These are phyloP conservation scores for Euphorbia lathyris DNA, from an alignment of 345 rosid species.

Conservation along the genomic window DNA sequence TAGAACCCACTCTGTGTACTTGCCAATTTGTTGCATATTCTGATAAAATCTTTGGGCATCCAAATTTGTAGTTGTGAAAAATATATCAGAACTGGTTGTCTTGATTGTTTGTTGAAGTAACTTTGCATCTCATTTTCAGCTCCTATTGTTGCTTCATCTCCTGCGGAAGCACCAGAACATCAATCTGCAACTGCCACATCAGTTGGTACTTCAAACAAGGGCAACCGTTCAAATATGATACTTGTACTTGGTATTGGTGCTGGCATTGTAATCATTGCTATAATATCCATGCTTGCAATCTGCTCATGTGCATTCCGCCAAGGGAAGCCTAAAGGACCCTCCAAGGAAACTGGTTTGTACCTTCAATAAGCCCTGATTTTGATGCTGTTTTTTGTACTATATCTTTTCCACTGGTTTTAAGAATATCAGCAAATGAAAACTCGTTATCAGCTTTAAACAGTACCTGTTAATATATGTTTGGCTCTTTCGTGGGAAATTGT, in stretches of 20 bases:
- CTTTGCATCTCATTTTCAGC: slow-evolving; percentile 48
- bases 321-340: slow-evolving; percentile 49
- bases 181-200: slow-evolving; percentile 43
- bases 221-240: slow-evolving; percentile 54
- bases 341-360: slow-evolving; percentile 54
- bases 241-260: slow-evolving; percentile 63
- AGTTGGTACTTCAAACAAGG: slow-evolving; percentile 39
- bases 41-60: neutral
- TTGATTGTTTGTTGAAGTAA: slow-evolving; percentile 11
- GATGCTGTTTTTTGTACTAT: neutral
- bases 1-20: neutral
- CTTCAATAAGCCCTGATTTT: slow-evolving; percentile 21
- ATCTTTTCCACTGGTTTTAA: neutral
- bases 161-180: slow-evolving; percentile 46
- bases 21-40: neutral
- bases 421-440: neutral
- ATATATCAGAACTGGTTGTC: neutral
- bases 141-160: slow-evolving; percentile 56
- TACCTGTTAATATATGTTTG: too few relatives aligned
- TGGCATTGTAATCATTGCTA: slow-evolving; percentile 54
- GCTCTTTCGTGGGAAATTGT: too few relatives aligned
- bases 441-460: neutral
- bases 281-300: slow-evolving; percentile 53
- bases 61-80: neutral
- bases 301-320: slow-evolving; percentile 55